Evolutionary conservation across 768 basidiomycete species (phyloP).

Genomic region (Artomyces pyxidatus): DNA sequence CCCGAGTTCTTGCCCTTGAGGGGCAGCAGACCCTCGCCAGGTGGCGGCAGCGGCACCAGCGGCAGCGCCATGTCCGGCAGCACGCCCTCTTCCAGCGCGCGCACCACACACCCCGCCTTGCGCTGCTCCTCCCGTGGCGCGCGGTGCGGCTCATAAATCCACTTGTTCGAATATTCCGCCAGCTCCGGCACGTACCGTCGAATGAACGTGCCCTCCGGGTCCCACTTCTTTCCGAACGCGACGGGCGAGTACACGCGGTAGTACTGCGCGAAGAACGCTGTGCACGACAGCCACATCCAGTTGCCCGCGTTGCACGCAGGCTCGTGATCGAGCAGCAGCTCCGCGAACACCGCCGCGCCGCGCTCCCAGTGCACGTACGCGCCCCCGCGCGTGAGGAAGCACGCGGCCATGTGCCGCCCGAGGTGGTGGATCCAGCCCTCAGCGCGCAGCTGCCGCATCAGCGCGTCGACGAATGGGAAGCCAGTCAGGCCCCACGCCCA

Average conservation of each 20-base stretch:
- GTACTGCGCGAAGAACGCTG: slow-evolving; percentile 2
- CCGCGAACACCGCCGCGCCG: slow-evolving; percentile 14
- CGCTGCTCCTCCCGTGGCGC: neutral
- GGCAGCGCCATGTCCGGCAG: neutral
- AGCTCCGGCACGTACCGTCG: slow-evolving; percentile 2
- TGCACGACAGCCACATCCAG: slow-evolving; percentile 7
- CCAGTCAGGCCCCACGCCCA: slow-evolving; percentile 2
- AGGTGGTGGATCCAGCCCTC: slow-evolving; percentile 18
- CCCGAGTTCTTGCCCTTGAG: neutral
- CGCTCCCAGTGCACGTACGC: slow-evolving; percentile 21
- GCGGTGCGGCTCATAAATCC: neutral
- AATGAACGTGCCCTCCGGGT: neutral
- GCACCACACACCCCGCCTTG: neutral
- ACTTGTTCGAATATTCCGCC: neutral
- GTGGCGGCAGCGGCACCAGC: neutral
- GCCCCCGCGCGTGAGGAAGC: slow-evolving; percentile 20
- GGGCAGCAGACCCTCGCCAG: neutral
- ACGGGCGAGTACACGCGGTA: slow-evolving; percentile 1
- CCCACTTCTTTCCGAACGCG: slow-evolving; percentile 3
- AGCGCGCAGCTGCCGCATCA: slow-evolving; percentile 14
- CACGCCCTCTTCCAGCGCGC: neutral
- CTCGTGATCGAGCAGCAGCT: slow-evolving; percentile 4
- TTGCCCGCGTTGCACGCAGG: slow-evolving; percentile 3
- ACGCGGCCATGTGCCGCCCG: slow-evolving; percentile 23
- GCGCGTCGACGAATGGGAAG: slow-evolving; percentile 16